Percentiles rank a stretch among this genome's conserved stretches.
These are phyloP conservation scores for Diplodia seriata DNA, from an alignment of 2,329 filamentous ascomycete species.

Conservation along the genomic window DNA sequence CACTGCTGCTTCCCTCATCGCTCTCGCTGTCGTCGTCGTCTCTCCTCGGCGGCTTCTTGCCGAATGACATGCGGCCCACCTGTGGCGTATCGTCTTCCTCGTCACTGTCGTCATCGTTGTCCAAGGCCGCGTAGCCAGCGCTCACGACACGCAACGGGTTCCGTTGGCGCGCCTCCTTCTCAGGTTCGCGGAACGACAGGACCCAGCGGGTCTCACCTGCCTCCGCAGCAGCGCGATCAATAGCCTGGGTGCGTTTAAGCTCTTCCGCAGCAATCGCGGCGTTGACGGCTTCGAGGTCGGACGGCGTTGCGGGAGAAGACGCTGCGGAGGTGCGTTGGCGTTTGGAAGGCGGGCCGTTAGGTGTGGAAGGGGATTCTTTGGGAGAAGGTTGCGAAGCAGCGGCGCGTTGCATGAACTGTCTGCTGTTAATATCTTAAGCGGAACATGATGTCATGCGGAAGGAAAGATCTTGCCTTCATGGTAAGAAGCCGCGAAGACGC, in stretches of 20 bases:
- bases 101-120: slow-evolving; percentile 44
- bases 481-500: slow-evolving; percentile 83
- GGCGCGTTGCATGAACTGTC: slow-evolving; percentile 76
- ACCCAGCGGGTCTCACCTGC: slow-evolving; percentile 79
- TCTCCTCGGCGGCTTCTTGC: slow-evolving; percentile 52
- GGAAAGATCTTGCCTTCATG: slow-evolving; percentile 71
- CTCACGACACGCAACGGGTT: slow-evolving; percentile 62
- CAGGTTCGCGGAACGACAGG: slow-evolving; percentile 60
- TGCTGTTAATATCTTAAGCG: slow-evolving; percentile 33
- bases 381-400: slow-evolving; percentile 63
- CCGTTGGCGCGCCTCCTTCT: slow-evolving; percentile 51
- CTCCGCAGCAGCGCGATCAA: slow-evolving; percentile 68
- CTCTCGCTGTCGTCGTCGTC: slow-evolving; percentile 48
- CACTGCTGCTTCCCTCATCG: slow-evolving; percentile 42
- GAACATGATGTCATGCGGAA: background rate
- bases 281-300: slow-evolving; percentile 67
- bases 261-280: slow-evolving; percentile 72
- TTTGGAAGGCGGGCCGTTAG: slow-evolving; percentile 65
- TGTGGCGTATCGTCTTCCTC: slow-evolving; percentile 43
- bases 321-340: slow-evolving; percentile 63
- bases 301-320: slow-evolving; percentile 41
- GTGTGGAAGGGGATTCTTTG: slow-evolving; percentile 56
- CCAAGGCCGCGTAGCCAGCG: slow-evolving; percentile 62
- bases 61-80: slow-evolving; percentile 57
- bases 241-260: slow-evolving; percentile 62